phyloP scores from a whole-genome alignment of 352 stramenopile genomes.

The Globisporangium takayamanum region DNA sequence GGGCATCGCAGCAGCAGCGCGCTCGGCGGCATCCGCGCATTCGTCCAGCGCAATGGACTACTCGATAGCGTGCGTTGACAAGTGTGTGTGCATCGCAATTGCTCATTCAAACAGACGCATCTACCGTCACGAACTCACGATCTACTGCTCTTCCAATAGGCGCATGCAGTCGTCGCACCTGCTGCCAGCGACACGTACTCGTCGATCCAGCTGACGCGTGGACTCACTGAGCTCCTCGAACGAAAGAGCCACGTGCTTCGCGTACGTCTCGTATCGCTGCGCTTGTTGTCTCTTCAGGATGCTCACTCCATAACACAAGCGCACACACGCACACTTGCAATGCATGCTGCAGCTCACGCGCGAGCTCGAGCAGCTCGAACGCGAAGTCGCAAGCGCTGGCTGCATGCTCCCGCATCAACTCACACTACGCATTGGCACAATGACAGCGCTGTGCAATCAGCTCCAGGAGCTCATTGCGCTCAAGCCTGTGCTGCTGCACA shows the following conservation, averaged over 20 bases:
- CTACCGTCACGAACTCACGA: background rate
- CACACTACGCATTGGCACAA: constrained; percentile 14
- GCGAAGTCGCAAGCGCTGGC: constrained; percentile 16
- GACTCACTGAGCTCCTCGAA: constrained; percentile 15
- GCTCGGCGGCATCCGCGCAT: constrained; percentile 31
- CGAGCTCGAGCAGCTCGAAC: constrained; percentile 32
- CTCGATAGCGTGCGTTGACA: constrained; percentile 6
- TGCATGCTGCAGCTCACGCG: constrained; percentile 19
- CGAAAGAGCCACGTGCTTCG: constrained; percentile 19
- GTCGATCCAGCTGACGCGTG: constrained; percentile 21
- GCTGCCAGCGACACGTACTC: constrained; percentile 15
- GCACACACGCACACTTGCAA: background rate
- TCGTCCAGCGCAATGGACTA: constrained; percentile 28
- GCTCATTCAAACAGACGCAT: background rate
- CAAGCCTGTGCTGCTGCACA: constrained; percentile 33
- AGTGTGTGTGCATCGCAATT: background rate
- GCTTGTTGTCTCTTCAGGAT: background rate
- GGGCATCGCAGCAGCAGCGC: constrained; percentile 11
- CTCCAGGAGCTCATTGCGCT: constrained; percentile 24
- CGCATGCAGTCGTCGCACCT: background rate
- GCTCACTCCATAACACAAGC: background rate
- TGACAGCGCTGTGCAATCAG: constrained; percentile 19
- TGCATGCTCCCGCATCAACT: constrained; percentile 26
- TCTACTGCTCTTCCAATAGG: background rate
- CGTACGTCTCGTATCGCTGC: constrained; percentile 5